Evolutionary conservation across 1,284 basidiomycete species (phyloP).

Genomic region (Exobasidium cylindrosporum): DNA sequence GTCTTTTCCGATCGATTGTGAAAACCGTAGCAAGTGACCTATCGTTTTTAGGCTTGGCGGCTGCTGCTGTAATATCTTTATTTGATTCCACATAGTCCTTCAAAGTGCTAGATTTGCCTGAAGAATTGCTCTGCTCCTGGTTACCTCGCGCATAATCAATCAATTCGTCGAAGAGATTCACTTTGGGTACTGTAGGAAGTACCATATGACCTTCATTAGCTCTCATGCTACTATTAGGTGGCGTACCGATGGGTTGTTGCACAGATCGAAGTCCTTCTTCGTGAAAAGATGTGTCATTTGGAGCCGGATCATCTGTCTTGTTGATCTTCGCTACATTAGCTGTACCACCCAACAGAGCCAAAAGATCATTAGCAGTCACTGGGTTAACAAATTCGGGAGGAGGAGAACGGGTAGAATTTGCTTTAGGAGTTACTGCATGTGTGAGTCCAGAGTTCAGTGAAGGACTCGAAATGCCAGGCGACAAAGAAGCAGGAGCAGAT

Average conservation of each 20-base stretch:
- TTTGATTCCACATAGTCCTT: neutral
- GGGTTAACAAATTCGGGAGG: neutral
- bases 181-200: too few relatives aligned
- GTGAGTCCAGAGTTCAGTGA: neutral
- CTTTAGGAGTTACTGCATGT: neutral
- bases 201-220: too few relatives aligned
- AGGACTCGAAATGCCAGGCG: neutral
- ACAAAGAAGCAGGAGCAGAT: too few relatives aligned
- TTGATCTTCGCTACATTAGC: neutral
- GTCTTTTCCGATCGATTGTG: neutral
- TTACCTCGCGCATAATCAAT: too few relatives aligned
- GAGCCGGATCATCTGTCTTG: neutral
- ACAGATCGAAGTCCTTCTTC: neutral
- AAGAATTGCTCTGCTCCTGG: too few relatives aligned
- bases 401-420: neutral
- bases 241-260: neutral
- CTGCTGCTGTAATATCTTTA: neutral
- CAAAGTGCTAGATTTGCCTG: neutral
- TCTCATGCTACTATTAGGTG: neutral
- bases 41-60: too few relatives aligned
- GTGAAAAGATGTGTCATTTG: neutral
- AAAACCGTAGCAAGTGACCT: neutral
- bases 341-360: neutral
- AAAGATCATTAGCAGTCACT: neutral
- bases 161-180: too few relatives aligned